A percentile compares a stretch with the other conserved stretches of the same genome.
Evolutionary conservation across 2,329 filamentous ascomycete genomes (phyloP).

Genomic region (Atkinsonella texensis): DNA sequence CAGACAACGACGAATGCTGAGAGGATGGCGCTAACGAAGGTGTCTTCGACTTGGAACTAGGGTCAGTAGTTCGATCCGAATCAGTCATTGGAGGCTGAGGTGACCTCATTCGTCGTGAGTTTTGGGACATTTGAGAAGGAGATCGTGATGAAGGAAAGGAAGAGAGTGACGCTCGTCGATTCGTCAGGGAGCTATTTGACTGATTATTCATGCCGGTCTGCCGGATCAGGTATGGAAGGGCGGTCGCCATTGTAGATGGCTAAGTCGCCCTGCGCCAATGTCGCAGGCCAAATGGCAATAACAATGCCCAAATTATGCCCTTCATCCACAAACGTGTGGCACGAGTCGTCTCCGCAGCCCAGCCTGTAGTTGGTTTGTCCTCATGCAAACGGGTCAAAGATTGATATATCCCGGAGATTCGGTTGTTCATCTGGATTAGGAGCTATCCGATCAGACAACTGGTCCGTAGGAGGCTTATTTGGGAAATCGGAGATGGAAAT

Average conservation of each 20-base stretch:
- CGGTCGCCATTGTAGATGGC: constrained; percentile 24
- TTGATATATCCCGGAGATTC: background rate
- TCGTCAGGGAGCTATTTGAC: constrained; percentile 20
- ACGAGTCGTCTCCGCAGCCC: background rate
- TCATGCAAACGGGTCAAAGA: background rate
- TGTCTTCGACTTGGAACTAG: constrained; percentile 47
- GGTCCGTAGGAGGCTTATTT: background rate
- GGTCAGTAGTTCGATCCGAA: constrained; percentile 44
- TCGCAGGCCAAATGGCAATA: background rate
- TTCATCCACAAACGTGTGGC: background rate
- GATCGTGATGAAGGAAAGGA: constrained; percentile 51
- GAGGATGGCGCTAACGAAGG: constrained; percentile 47
- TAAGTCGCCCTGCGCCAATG: background rate
- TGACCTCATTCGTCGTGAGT: constrained; percentile 41
- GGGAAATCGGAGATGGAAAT: background rate
- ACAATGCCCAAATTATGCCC: background rate
- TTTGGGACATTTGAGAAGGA: constrained; percentile 44
- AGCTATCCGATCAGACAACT: constrained; percentile 2
- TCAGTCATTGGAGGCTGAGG: constrained; percentile 40
- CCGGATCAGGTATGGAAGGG: constrained; percentile 30
- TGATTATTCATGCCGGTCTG: constrained; percentile 22
- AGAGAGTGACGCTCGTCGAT: constrained; percentile 44
- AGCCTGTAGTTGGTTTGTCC: background rate
- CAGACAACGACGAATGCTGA: constrained; percentile 48
- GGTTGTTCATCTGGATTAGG: background rate